A percentile compares a stretch with the other conserved stretches of the same genome.
Evolutionary conservation across 2,329 filamentous ascomycete genomes (phyloP).

Genomic region (Alternaria dauci): DNA sequence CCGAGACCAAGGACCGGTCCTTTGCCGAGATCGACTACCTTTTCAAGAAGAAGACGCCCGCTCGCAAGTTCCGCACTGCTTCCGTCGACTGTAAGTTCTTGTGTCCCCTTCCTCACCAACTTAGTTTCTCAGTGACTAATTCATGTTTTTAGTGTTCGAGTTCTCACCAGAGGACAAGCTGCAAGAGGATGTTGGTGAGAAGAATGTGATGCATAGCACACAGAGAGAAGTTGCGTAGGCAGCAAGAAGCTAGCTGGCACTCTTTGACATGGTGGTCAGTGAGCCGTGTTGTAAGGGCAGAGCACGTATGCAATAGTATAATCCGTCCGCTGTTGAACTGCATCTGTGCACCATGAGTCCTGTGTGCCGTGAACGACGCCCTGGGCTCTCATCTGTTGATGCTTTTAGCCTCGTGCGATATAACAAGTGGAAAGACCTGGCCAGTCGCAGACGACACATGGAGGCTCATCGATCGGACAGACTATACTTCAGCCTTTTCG

Average conservation of each 20-base stretch:
- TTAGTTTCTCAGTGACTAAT: slow-evolving; percentile 6
- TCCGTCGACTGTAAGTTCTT: slow-evolving; percentile 22
- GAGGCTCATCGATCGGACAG: neutral
- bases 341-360: neutral
- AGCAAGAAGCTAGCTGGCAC: neutral
- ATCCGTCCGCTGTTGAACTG: neutral
- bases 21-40: slow-evolving; percentile 52
- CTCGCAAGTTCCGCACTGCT: slow-evolving; percentile 18
- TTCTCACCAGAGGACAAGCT: slow-evolving; percentile 18
- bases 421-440: neutral
- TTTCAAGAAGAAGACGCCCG: slow-evolving; percentile 40
- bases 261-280: neutral
- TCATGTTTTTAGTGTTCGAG: slow-evolving; percentile 21
- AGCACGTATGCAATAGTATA: neutral
- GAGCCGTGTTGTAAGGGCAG: neutral
- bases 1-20: slow-evolving; percentile 49
- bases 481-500: neutral
- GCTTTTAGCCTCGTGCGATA: neutral
- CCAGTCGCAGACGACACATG: neutral
- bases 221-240: neutral
- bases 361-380: neutral
- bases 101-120: neutral
- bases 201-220: neutral
- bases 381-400: neutral
- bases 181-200: slow-evolving; percentile 2